Evolutionary conservation across 495 filamentous ascomycete genomes (phyloP).

Genomic region (Aspergillus sclerotiicarbonarius): DNA sequence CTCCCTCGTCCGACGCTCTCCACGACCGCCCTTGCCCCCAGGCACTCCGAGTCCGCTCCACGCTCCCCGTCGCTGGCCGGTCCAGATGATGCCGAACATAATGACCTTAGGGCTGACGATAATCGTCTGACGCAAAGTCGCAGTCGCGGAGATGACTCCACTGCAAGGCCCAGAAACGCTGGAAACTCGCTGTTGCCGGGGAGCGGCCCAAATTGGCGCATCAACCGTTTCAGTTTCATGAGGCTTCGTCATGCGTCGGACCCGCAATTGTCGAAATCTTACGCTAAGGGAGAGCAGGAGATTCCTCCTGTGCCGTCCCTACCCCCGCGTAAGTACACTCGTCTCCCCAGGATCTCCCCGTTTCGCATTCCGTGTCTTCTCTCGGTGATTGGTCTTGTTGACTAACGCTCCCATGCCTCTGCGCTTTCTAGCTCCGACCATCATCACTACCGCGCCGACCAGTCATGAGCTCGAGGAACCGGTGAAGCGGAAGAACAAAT

Average conservation of each 20-base stretch:
- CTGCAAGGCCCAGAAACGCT: slow-evolving; percentile 15
- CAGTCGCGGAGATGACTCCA: slow-evolving; percentile 15
- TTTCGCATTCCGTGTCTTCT: not conserved
- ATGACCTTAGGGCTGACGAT: slow-evolving; percentile 8
- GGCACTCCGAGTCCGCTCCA: slow-evolving; percentile 41
- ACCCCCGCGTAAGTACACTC: slow-evolving; percentile 60
- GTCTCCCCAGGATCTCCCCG: not conserved
- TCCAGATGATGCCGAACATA: slow-evolving; percentile 17
- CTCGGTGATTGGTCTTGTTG: not conserved
- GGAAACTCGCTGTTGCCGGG: slow-evolving; percentile 20
- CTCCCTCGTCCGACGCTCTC: slow-evolving; percentile 39
- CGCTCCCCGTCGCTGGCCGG: slow-evolving; percentile 26
- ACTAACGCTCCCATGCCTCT: slow-evolving; percentile 2
- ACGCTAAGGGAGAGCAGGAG: slow-evolving; percentile 61
- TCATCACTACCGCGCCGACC: slow-evolving; percentile 91
- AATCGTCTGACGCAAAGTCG: slow-evolving; percentile 17
- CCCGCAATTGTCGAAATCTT: slow-evolving; percentile 82
- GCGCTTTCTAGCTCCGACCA: slow-evolving; percentile 66
- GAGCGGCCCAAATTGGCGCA: slow-evolving; percentile 31
- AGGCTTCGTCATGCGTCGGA: slow-evolving; percentile 92
- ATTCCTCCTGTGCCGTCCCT: slow-evolving; percentile 74
- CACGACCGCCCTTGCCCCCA: slow-evolving; percentile 26
- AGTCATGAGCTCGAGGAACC: slow-evolving; percentile 54
- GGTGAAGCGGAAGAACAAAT: slow-evolving; percentile 49
- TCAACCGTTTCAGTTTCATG: slow-evolving; percentile 80